Evolutionary conservation across 2,329 filamentous ascomycete genomes (phyloP).

Genomic region (Clonostachys rhizophaga): DNA sequence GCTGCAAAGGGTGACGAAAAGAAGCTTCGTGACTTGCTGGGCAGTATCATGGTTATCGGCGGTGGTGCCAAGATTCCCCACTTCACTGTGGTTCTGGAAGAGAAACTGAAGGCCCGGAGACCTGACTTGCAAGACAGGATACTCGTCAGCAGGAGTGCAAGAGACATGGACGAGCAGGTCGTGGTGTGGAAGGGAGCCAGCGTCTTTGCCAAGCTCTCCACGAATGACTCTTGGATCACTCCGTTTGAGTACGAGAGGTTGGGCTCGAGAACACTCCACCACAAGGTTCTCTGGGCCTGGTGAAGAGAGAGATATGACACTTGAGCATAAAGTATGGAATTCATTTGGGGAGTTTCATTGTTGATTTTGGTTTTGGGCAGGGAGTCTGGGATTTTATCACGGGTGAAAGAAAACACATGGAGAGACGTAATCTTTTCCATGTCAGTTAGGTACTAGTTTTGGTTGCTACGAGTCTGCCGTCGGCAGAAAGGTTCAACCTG

Average conservation of each 20-base stretch:
- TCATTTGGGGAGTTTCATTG: too few relatives aligned
- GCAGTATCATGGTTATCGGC: slow-evolving; percentile 86
- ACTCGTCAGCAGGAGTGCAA: slow-evolving; percentile 65
- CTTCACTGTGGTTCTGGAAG: slow-evolving; percentile 79
- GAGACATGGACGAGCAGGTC: slow-evolving; percentile 96
- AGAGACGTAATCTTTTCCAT: too few relatives aligned
- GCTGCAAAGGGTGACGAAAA: slow-evolving; percentile 87
- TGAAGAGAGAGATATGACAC: slow-evolving; percentile 14
- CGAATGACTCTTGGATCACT: slow-evolving; percentile 94
- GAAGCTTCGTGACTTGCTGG: slow-evolving; percentile 84
- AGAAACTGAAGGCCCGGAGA: slow-evolving; percentile 65
- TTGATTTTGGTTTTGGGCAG: too few relatives aligned
- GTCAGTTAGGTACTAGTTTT: too few relatives aligned
- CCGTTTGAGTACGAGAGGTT: slow-evolving; percentile 83
- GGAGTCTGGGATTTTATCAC: too few relatives aligned
- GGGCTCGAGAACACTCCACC: slow-evolving; percentile 75
- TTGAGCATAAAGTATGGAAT: too few relatives aligned
- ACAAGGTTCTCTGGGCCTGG: slow-evolving; percentile 69
- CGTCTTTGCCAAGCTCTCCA: slow-evolving; percentile 87
- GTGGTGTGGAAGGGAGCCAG: slow-evolving; percentile 97
- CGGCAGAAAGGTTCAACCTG: too few relatives aligned
- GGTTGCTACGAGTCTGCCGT: too few relatives aligned
- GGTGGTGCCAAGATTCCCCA: slow-evolving; percentile 78
- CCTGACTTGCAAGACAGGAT: slow-evolving; percentile 58
- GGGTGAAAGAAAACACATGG: too few relatives aligned